These are phyloP conservation scores for Pelagophyceae sp. DNA, from an alignment of 352 stramenopile species.

Conservation along the genomic window DNA sequence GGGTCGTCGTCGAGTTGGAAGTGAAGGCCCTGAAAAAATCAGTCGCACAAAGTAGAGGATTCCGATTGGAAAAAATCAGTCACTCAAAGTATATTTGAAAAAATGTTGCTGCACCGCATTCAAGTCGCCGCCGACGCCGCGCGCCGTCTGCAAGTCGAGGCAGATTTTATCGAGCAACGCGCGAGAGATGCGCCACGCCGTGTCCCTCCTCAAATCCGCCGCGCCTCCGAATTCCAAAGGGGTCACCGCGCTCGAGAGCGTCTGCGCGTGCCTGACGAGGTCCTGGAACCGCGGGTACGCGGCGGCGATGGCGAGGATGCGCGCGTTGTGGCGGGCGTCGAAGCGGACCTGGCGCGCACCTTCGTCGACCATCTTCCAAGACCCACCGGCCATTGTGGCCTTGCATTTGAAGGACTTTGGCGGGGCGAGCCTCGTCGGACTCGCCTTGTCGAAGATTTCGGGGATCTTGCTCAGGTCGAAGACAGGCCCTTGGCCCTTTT, in stretches of 20 bases:
- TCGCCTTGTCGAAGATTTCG: slow-evolving; percentile 91
- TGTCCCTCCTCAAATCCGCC: slow-evolving; percentile 80
- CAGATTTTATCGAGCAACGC: slow-evolving; percentile 96
- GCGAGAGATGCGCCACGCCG: slow-evolving; percentile 88
- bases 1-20: slow-evolving; percentile 47
- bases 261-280: slow-evolving; percentile 63
- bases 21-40: slow-evolving; percentile 27
- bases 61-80: not conserved
- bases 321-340: slow-evolving; percentile 92
- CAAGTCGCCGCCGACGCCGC: slow-evolving; percentile 18
- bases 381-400: no score
- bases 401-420: slow-evolving; percentile 33
- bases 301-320: slow-evolving; percentile 56
- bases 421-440: slow-evolving; percentile 37
- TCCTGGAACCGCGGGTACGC: slow-evolving; percentile 77
- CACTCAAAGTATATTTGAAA: slow-evolving; percentile 22
- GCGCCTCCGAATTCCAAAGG: slow-evolving; percentile 90
- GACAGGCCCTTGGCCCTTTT: slow-evolving; percentile 57
- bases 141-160: slow-evolving; percentile 42
- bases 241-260: slow-evolving; percentile 90
- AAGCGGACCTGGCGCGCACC: no score
- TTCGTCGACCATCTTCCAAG: no score
- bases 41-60: no score
- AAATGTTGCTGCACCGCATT: no score
- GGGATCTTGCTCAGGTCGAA: slow-evolving; percentile 91